Conservation (phyloP, 306 rosid genomes). For the Fragaria nilgerrensis region DNA sequence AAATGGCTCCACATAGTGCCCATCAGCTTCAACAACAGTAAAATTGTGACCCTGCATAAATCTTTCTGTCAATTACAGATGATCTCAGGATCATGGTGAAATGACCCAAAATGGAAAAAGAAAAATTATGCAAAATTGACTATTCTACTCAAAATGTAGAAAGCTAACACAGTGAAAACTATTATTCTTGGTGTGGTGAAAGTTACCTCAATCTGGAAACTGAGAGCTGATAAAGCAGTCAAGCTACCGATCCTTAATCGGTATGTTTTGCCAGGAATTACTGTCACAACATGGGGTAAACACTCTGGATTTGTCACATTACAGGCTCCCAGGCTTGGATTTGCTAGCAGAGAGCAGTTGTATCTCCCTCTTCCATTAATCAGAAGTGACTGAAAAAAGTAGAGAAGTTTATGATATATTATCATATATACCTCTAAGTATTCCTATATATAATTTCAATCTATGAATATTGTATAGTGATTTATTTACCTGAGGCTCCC, state of each 20-base stretch:
- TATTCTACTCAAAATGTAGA: not conserved
- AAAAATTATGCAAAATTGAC: not conserved
- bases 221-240: slow-evolving; percentile 74
- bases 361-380: slow-evolving; percentile 82
- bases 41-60: slow-evolving; percentile 25
- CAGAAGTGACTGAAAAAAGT: slow-evolving; percentile 58
- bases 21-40: slow-evolving; percentile 35
- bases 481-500: slow-evolving; percentile 75
- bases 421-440: not conserved
- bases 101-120: not conserved
- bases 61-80: not conserved
- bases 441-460: not conserved
- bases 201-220: slow-evolving; percentile 76
- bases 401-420: slow-evolving; percentile 8
- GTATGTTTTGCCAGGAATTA: slow-evolving; percentile 65
- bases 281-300: slow-evolving; percentile 44
- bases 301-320: slow-evolving; percentile 62
- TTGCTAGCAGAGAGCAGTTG: slow-evolving; percentile 51
- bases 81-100: not conserved
- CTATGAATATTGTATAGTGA: not conserved
- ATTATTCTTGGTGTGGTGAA: not conserved
- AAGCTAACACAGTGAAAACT: not conserved
- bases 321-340: slow-evolving; percentile 37
- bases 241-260: slow-evolving; percentile 68
- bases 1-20: slow-evolving; percentile 37